Conservation (phyloP, 2,329 filamentous ascomycete genomes). For the Xylaria digitata region DNA sequence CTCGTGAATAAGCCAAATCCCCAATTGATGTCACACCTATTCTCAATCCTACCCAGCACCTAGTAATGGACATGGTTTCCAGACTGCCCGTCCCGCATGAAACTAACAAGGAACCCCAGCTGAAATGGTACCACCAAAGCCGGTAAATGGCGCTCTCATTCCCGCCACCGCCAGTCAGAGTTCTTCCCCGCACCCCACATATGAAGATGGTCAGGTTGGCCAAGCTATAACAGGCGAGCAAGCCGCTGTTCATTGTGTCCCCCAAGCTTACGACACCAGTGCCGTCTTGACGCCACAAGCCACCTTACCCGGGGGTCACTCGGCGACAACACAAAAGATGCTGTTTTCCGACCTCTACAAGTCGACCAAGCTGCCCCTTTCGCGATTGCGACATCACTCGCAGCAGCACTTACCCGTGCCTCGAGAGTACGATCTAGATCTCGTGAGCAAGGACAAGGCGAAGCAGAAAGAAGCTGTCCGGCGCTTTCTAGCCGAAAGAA, state of each 20-base stretch:
- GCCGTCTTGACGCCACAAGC: conserved; percentile 33
- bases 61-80: conserved; percentile 20
- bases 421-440: conserved; percentile 67
- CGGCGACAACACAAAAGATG: conserved; percentile 56
- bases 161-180: conserved; percentile 46
- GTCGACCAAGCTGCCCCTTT: conserved; percentile 64
- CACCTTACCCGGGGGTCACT: conserved; percentile 36
- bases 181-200: conserved; percentile 50
- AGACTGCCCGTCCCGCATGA: conserved; percentile 34
- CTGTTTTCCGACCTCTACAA: conserved; percentile 71
- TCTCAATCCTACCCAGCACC: conserved; percentile 29
- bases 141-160: conserved; percentile 39
- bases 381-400: conserved; percentile 60
- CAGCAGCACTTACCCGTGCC: conserved; percentile 44
- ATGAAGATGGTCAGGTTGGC: conserved; percentile 38
- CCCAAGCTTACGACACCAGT: conserved; percentile 27
- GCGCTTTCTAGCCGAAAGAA: conserved; percentile 63
- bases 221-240: conserved; percentile 43
- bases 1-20: conserved; percentile 23
- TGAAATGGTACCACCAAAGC: conserved; percentile 38
- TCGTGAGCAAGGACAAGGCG: conserved; percentile 70
- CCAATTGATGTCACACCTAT: conserved; percentile 32
- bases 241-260: conserved; percentile 35
- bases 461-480: conserved; percentile 73
- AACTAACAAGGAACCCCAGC: conserved; percentile 37